phyloP scores from a whole-genome alignment of 164 flowering plant species.

The Liriodendron chinense region DNA sequence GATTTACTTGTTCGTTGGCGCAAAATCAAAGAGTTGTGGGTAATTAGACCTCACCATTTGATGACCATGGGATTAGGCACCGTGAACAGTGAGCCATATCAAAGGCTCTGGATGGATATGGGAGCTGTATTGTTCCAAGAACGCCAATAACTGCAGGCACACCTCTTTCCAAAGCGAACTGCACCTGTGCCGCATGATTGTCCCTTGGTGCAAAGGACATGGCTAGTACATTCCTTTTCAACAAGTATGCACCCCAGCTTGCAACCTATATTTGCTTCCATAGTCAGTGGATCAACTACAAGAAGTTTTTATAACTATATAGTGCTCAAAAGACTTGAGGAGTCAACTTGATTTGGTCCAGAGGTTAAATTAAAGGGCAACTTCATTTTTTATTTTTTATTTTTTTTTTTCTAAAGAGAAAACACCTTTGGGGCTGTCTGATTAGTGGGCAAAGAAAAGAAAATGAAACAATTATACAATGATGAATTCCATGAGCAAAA shows the following conservation, averaged over 20 bases:
- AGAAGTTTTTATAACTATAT: neutral
- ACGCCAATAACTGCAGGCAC: constrained; percentile 95
- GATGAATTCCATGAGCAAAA: neutral
- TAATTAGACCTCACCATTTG: constrained; percentile 49
- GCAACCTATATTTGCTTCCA: constrained; percentile 51
- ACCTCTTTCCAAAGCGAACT: constrained; percentile 89
- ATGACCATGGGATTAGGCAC: constrained; percentile 82
- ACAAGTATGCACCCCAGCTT: constrained; percentile 83
- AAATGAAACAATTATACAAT: neutral
- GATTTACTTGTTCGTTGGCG: neutral
- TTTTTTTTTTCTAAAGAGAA: neutral
- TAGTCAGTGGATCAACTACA: neutral
- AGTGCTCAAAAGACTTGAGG: neutral
- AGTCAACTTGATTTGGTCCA: neutral
- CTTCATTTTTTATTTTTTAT: neutral
- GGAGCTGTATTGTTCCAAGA: constrained; percentile 68
- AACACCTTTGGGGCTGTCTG: too few species aligned
- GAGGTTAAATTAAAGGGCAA: neutral
- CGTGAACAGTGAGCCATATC: constrained; percentile 95
- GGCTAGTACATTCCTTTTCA: constrained; percentile 71
- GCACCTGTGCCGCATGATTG: constrained; percentile 86
- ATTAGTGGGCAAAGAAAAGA: neutral
- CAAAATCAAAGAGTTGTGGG: neutral
- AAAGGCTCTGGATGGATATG: constrained; percentile 82
- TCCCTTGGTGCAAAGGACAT: constrained; percentile 95